These are phyloP conservation scores for Combretum micranthum DNA, from an alignment of 345 rosid species.

Conservation along the genomic window DNA sequence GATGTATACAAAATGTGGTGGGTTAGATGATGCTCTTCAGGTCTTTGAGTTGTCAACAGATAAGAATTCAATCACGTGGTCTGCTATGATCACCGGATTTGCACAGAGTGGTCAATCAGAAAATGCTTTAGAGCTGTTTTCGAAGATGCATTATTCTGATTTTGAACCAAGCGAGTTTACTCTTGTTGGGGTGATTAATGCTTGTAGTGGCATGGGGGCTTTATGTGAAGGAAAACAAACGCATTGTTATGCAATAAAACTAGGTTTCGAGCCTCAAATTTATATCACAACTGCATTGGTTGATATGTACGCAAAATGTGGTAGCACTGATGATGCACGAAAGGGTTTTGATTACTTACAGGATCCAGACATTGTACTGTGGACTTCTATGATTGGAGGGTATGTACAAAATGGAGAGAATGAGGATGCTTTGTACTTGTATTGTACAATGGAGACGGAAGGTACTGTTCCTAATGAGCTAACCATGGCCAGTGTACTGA, in stretches of 20 bases:
- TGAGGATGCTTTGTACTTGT: constrained; percentile 39
- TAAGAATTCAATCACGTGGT: constrained; percentile 77
- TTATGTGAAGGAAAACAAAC: constrained; percentile 63
- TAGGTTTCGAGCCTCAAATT: constrained; percentile 54
- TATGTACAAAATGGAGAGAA: constrained; percentile 57
- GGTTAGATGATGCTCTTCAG: constrained; percentile 29
- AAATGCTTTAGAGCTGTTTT: constrained; percentile 36
- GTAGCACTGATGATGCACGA: constrained; percentile 42
- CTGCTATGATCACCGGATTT: constrained; percentile 81
- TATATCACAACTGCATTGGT: constrained; percentile 44
- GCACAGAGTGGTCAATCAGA: constrained; percentile 50
- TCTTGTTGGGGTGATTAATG: constrained; percentile 70
- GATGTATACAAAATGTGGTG: constrained; percentile 44
- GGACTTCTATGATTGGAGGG: constrained; percentile 73
- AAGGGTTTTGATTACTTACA: constrained; percentile 32
- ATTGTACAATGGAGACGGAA: constrained; percentile 48
- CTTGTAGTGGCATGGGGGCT: constrained; percentile 60
- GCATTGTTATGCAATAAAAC: constrained; percentile 50
- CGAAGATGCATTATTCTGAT: constrained; percentile 56
- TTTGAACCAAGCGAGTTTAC: constrained; percentile 61
- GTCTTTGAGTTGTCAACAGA: constrained; percentile 55
- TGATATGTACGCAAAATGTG: constrained; percentile 63
- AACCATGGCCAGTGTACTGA: constrained; percentile 52
- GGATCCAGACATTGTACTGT: constrained; percentile 48
- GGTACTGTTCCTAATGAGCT: constrained; percentile 52